Evolutionary conservation across 1,284 basidiomycete species (phyloP).

Genomic region (Acaromyces ingoldii): DNA sequence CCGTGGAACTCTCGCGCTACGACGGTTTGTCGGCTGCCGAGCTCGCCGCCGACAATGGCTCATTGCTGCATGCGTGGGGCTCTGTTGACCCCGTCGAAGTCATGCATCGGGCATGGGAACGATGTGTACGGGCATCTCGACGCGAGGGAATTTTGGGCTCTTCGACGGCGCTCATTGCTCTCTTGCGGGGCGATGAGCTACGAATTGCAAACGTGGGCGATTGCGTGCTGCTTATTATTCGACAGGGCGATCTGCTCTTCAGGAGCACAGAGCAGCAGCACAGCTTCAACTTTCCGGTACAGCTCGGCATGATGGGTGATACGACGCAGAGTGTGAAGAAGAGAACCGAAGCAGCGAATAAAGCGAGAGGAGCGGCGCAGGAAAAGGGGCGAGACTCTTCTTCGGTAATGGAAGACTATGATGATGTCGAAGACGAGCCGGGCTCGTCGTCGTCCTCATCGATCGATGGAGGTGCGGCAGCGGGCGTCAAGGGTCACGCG

Average conservation of each 20-base stretch:
- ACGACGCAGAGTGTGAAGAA: conserved; percentile 62
- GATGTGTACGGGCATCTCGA: conserved; percentile 53
- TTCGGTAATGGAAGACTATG: conserved; percentile 7
- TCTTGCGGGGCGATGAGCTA: conserved; percentile 67
- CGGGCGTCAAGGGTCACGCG: too few species aligned
- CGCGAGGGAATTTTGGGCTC: conserved; percentile 58
- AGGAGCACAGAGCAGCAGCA: conserved; percentile 92
- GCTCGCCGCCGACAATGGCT: conserved; percentile 25
- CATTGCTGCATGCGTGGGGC: conserved; percentile 29
- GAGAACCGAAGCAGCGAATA: neutral
- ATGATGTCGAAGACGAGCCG: conserved; percentile 6
- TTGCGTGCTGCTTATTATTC: conserved; percentile 72
- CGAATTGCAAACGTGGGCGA: conserved; percentile 88
- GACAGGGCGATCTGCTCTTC: conserved; percentile 73
- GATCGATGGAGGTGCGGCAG: too few species aligned
- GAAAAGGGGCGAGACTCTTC: neutral
- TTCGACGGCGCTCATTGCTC: conserved; percentile 58
- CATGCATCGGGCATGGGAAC: conserved; percentile 60
- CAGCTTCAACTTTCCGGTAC: conserved; percentile 85
- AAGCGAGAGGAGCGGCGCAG: neutral
- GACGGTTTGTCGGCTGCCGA: conserved; percentile 7
- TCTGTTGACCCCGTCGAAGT: conserved; percentile 57
- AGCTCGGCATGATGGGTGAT: conserved; percentile 70
- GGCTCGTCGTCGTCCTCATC: neutral
- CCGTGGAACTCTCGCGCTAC: conserved; percentile 55